Conservation (phyloP, 305 asterid genomes). For the Fraxinus angustifolia region DNA sequence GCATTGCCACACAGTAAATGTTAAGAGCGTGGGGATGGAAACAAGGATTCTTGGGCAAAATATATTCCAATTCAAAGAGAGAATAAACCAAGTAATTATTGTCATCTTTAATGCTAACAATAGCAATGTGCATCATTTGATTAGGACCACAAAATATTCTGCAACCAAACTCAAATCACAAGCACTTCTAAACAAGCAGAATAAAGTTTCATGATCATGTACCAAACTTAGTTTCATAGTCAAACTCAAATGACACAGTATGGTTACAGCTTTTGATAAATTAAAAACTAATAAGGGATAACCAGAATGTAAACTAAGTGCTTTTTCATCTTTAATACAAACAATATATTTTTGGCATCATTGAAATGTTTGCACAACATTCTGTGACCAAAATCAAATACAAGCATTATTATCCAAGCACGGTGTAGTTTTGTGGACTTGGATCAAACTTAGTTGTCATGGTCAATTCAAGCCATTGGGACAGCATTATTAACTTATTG, state of each 20-base stretch:
- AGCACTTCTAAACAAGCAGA: not conserved
- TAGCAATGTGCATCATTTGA: not conserved
- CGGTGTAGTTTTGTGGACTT: not conserved
- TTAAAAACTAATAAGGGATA: slow-evolving; percentile 2
- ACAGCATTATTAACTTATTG: not conserved
- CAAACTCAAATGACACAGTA: not conserved
- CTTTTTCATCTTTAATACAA: not conserved
- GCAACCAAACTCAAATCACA: not conserved
- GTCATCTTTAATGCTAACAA: not conserved
- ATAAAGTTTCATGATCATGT: not conserved
- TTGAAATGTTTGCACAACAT: not conserved
- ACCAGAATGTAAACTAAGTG: not conserved
- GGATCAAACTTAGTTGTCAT: not conserved
- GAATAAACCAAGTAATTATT: not conserved
- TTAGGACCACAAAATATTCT: not conserved
- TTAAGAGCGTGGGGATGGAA: not conserved
- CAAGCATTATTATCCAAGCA: not conserved
- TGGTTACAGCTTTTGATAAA: slow-evolving; percentile 2
- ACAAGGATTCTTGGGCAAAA: not conserved
- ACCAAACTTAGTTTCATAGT: not conserved
- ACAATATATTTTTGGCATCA: not conserved
- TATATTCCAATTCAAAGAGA: not conserved
- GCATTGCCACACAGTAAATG: not conserved
- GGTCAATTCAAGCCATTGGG: not conserved
- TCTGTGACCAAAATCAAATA: not conserved